Evolutionary conservation across 345 rosid genomes (phyloP).

Genomic region (Brassica juncea): DNA sequence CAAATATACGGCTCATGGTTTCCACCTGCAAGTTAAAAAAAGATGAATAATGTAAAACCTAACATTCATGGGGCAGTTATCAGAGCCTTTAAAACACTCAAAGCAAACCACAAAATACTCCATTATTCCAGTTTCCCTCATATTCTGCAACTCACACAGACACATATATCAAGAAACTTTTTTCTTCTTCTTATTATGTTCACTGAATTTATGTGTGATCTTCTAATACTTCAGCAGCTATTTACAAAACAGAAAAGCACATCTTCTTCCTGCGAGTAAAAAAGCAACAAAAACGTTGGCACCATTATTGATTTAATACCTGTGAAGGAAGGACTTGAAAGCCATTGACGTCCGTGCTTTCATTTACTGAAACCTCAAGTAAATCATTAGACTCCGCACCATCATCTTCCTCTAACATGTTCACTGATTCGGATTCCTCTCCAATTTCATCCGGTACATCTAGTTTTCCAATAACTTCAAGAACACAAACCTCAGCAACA

Average conservation of each 20-base stretch:
- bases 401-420: not conserved
- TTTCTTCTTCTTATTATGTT: not conserved
- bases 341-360: constrained; percentile 6
- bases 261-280: not conserved
- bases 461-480: not conserved
- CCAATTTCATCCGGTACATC: not conserved
- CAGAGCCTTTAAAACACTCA: not conserved
- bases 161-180: not conserved
- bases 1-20: not conserved
- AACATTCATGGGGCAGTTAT: not conserved
- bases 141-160: not conserved
- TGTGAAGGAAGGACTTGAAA: constrained; percentile 17
- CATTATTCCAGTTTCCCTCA: not conserved
- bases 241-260: not conserved
- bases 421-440: not conserved
- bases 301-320: not conserved
- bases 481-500: constrained; percentile 59
- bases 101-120: not conserved
- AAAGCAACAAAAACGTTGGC: not conserved
- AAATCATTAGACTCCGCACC: too few species aligned
- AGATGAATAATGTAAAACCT: not conserved
- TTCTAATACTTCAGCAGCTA: not conserved
- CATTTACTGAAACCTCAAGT: not conserved
- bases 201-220: not conserved
- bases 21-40: not conserved